Conservation (phyloP, 306 rosid genomes). For the Castanea sativa region DNA sequence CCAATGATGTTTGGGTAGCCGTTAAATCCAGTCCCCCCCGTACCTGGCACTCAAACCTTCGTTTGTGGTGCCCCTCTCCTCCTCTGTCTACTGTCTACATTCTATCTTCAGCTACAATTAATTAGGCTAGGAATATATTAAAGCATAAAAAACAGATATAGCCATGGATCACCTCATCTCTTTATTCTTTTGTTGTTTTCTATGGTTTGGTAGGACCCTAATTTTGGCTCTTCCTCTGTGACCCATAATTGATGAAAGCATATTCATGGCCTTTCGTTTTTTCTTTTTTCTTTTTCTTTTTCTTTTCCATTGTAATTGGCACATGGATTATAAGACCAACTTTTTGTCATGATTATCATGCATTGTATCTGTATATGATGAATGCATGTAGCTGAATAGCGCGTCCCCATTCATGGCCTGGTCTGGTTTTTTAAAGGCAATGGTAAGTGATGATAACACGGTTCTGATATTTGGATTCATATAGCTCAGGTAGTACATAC, state of each 20-base stretch:
- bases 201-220: conserved; percentile 24
- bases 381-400: neutral
- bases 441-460: neutral
- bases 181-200: conserved; percentile 23
- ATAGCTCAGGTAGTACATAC: too few species aligned
- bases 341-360: neutral
- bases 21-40: conserved; percentile 67
- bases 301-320: neutral
- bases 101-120: neutral
- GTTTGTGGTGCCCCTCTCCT: neutral
- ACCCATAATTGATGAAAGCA: neutral
- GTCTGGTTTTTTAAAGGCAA: neutral
- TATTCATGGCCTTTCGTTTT: neutral
- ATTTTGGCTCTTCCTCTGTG: neutral
- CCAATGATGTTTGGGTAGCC: conserved; percentile 23
- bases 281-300: neutral
- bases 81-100: neutral
- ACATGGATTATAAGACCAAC: neutral
- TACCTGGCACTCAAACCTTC: conserved; percentile 30
- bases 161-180: neutral
- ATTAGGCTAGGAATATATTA: neutral
- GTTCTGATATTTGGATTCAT: neutral
- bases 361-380: neutral
- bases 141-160: neutral
- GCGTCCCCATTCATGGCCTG: neutral